A percentile compares a stretch with the other conserved stretches of the same genome.
These are phyloP conservation scores for Chaetomium tenue DNA, from an alignment of 495 filamentous ascomycete genomes.

Conservation along the genomic window DNA sequence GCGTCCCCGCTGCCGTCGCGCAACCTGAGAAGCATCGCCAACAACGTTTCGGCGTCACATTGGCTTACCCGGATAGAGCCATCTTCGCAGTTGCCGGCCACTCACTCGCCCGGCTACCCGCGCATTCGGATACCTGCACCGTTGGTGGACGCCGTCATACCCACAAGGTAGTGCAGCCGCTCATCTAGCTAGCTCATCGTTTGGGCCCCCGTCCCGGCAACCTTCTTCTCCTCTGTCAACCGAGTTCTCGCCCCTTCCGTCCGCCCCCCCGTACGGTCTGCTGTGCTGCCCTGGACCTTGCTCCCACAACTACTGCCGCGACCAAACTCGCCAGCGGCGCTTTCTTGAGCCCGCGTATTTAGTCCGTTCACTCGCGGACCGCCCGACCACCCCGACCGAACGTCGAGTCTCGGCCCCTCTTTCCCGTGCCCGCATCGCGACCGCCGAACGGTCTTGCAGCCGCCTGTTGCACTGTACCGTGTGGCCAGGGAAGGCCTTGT, in stretches of 20 bases:
- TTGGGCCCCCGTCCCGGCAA: neutral
- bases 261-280: constrained; percentile 6
- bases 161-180: constrained; percentile 27
- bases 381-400: constrained; percentile 24
- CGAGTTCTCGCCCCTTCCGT: constrained; percentile 1
- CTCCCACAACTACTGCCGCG: constrained; percentile 6
- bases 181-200: constrained; percentile 11
- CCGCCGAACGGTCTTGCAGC: constrained; percentile 33
- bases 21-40: constrained; percentile 18
- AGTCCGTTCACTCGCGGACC: constrained; percentile 22
- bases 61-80: constrained; percentile 25
- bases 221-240: constrained; percentile 7
- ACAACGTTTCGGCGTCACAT: constrained; percentile 30
- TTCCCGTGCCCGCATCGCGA: constrained; percentile 28
- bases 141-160: constrained; percentile 32
- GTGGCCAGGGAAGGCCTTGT: constrained; percentile 29
- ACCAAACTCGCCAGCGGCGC: neutral
- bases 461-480: constrained; percentile 32
- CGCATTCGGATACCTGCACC: constrained; percentile 34
- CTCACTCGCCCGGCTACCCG: constrained; percentile 23
- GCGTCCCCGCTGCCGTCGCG: constrained; percentile 14
- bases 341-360: constrained; percentile 20
- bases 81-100: constrained; percentile 18
- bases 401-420: constrained; percentile 26
- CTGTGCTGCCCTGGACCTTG: constrained; percentile 20